Evolutionary conservation across 305 asterid genomes (phyloP).

Genomic region (Solanum hybrid): DNA sequence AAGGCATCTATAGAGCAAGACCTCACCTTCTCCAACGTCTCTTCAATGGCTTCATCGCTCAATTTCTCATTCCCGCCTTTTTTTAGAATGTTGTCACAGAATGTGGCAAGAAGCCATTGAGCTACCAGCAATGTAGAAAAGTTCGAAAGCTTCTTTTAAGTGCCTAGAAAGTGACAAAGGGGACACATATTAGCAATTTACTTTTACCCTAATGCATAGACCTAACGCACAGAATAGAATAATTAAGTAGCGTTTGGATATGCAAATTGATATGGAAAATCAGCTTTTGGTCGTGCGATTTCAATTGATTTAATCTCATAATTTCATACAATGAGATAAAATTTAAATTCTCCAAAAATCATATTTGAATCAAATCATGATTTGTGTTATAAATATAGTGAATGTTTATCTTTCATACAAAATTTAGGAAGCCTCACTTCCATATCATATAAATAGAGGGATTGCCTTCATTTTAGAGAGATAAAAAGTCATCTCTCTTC

Average conservation of each 20-base stretch:
- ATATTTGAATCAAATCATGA: too few species aligned
- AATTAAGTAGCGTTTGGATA: not conserved
- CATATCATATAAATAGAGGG: too few species aligned
- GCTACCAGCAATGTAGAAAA: conserved; percentile 94
- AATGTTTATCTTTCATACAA: not conserved
- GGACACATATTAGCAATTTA: not conserved
- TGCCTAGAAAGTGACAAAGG: conserved; percentile 38
- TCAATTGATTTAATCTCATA: too few species aligned
- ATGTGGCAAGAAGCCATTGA: conserved; percentile 91
- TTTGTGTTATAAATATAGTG: not conserved
- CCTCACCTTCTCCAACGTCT: conserved; percentile 81
- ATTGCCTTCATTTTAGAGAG: too few species aligned
- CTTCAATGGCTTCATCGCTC: conserved; percentile 94
- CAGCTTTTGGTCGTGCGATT: too few species aligned
- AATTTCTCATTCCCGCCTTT: conserved; percentile 85
- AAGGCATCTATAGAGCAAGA: not conserved
- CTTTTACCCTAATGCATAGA: not conserved
- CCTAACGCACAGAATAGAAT: not conserved
- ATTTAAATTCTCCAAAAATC: too few species aligned
- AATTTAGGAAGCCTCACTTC: too few species aligned
- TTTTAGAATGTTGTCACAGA: conserved; percentile 86
- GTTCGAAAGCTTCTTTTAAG: conserved; percentile 92
- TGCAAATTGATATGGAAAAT: too few species aligned
- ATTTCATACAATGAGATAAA: too few species aligned
- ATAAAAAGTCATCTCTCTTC: too few species aligned